phyloP scores from a whole-genome alignment of 805 yeast genomes.

The Komagataella phaffii region DNA sequence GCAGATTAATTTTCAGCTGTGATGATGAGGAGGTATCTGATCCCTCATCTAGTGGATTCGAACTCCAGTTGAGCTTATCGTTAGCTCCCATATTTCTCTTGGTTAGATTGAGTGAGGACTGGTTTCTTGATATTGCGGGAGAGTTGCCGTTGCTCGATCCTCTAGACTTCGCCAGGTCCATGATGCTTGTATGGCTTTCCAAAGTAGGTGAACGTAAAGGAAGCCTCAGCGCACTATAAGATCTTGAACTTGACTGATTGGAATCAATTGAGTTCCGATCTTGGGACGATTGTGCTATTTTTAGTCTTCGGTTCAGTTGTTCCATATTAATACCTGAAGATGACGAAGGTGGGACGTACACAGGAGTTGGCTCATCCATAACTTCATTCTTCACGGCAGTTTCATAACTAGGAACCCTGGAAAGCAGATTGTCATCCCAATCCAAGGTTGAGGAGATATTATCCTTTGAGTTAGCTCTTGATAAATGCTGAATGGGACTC shows the following conservation, averaged over 20 bases:
- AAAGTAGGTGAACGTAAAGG: background rate
- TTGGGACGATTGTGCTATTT: conserved; percentile 8
- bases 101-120: conserved; percentile 17
- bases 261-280: conserved; percentile 1
- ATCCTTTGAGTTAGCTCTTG: conserved; percentile 41
- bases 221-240: background rate
- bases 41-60: background rate
- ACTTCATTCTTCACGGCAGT: conserved; percentile 54
- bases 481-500: conserved; percentile 46
- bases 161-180: conserved; percentile 15
- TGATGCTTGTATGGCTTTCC: conserved; percentile 8
- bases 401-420: conserved; percentile 74
- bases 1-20: background rate
- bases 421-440: conserved; percentile 31
- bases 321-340: conserved; percentile 23
- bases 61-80: background rate
- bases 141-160: conserved; percentile 23
- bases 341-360: conserved; percentile 41
- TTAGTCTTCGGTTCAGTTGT: conserved; percentile 16
- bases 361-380: conserved; percentile 54
- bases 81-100: background rate
- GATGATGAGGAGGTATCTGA: background rate
- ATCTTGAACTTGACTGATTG: background rate
- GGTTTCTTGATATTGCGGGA: conserved; percentile 24
- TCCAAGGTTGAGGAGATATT: conserved; percentile 13